These are phyloP conservation scores for Barnettozyma salicaria DNA, from an alignment of 805 yeast species.

Conservation along the genomic window DNA sequence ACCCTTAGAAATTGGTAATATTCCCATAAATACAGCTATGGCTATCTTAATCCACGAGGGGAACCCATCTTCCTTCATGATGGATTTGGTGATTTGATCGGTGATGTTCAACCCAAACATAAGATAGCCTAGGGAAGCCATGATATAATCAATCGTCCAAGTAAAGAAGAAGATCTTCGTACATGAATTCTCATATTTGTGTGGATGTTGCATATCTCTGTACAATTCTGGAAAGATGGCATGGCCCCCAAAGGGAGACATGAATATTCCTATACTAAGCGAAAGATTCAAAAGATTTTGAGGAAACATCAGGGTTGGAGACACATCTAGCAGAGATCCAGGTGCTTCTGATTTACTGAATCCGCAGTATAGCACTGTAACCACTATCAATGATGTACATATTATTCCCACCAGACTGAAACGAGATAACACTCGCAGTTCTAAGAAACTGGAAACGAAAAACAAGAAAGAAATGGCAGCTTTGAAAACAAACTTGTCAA, in stretches of 20 bases:
- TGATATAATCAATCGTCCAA: slow-evolving; percentile 48
- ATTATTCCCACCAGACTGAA: slow-evolving; percentile 52
- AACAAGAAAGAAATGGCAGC: slow-evolving; percentile 32
- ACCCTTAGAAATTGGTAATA: slow-evolving; percentile 70
- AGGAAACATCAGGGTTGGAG: slow-evolving; percentile 39
- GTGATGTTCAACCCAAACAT: slow-evolving; percentile 72
- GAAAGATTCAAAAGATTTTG: slow-evolving; percentile 32
- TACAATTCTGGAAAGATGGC: slow-evolving; percentile 75
- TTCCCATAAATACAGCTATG: slow-evolving; percentile 43
- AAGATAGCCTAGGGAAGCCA: slow-evolving; percentile 62
- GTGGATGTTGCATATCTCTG: slow-evolving; percentile 69
- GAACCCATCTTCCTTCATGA: slow-evolving; percentile 59
- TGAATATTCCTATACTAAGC: slow-evolving; percentile 54
- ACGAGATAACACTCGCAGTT: slow-evolving; percentile 48
- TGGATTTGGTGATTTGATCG: slow-evolving; percentile 74
- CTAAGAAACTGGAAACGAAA: slow-evolving; percentile 46
- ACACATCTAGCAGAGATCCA: slow-evolving; percentile 49
- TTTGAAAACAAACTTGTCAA: slow-evolving; percentile 38
- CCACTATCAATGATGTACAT: slow-evolving; percentile 45
- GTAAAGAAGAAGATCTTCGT: slow-evolving; percentile 54
- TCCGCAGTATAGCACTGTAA: slow-evolving; percentile 44
- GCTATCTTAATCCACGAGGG: slow-evolving; percentile 54
- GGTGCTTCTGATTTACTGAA: slow-evolving; percentile 36
- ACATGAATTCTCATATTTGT: slow-evolving; percentile 47
- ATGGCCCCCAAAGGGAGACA: slow-evolving; percentile 84